Conservation (phyloP, 1,284 basidiomycete genomes). For the Trichosporon ovoides region DNA sequence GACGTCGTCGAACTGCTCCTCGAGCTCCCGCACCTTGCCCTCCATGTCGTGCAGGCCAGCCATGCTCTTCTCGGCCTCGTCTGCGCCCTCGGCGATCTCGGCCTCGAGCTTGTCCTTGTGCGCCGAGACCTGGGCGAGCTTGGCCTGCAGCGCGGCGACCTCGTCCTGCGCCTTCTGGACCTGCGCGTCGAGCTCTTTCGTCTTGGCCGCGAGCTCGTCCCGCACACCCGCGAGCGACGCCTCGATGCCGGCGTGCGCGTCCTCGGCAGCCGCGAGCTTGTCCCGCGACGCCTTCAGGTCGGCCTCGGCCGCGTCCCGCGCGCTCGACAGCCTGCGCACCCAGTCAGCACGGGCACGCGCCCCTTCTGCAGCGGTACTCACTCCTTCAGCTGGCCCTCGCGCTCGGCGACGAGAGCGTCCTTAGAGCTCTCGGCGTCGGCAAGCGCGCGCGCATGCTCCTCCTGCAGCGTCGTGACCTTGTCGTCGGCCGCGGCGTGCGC, state of each 20-base stretch:
- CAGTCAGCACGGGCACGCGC: background rate
- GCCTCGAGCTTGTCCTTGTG: slow-evolving; percentile 21
- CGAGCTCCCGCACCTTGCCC: slow-evolving; percentile 23
- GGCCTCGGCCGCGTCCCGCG: slow-evolving; percentile 19
- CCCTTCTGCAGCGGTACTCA: background rate
- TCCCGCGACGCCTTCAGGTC: slow-evolving; percentile 15
- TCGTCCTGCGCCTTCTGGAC: slow-evolving; percentile 10
- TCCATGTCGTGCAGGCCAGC: slow-evolving; percentile 15
- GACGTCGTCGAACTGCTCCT: slow-evolving; percentile 25
- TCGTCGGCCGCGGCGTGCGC: slow-evolving; percentile 8
- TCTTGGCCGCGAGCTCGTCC: slow-evolving; percentile 16
- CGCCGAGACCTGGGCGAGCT: slow-evolving; percentile 21
- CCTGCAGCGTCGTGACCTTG: slow-evolving; percentile 18
- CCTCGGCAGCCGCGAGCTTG: slow-evolving; percentile 9
- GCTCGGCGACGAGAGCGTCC: slow-evolving; percentile 5
- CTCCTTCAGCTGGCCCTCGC: slow-evolving; percentile 18
- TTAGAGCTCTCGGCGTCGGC: slow-evolving; percentile 7
- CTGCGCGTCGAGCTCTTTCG: slow-evolving; percentile 14
- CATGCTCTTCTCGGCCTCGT: slow-evolving; percentile 28
- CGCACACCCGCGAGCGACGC: slow-evolving; percentile 13
- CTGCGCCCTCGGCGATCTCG: slow-evolving; percentile 24
- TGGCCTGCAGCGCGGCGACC: slow-evolving; percentile 20
- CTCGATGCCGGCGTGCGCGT: slow-evolving; percentile 8
- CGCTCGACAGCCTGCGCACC: slow-evolving; percentile 11
- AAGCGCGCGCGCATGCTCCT: slow-evolving; percentile 10